phyloP scores from a whole-genome alignment of 768 basidiomycete genomes.

The Leccinum arenicola region DNA sequence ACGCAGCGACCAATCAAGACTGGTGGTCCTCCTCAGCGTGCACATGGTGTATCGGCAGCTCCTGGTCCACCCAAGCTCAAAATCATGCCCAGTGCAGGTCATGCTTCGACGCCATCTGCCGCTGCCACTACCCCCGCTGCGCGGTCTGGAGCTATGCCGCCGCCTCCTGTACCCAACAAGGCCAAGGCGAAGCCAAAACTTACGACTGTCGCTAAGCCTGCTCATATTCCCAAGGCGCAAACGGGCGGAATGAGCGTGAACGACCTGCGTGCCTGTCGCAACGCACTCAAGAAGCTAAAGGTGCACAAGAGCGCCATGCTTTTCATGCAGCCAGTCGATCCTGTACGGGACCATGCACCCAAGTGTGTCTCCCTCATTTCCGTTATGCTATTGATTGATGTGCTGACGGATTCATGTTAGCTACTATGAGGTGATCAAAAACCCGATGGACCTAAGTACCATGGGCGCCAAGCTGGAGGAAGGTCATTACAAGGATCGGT shows the following conservation, averaged over 20 bases:
- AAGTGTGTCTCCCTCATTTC: constrained; percentile 45
- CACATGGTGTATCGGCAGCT: constrained; percentile 27
- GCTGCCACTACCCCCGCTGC: constrained; percentile 5
- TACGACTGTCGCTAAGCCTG: constrained; percentile 35
- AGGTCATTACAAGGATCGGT: constrained; percentile 82
- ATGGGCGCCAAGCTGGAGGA: constrained; percentile 83
- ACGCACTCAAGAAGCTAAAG: constrained; percentile 63
- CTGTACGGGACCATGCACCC: constrained; percentile 86
- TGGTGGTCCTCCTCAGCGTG: constrained; percentile 32
- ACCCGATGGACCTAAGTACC: constrained; percentile 93
- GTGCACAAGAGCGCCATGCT: constrained; percentile 45
- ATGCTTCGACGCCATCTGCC: constrained; percentile 18
- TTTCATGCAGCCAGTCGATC: constrained; percentile 93
- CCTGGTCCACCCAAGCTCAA: constrained; percentile 56
- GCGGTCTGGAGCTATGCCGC: constrained; percentile 22
- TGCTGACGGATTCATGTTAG: constrained; percentile 37
- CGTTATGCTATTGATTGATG: neutral
- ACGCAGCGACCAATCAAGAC: constrained; percentile 32
- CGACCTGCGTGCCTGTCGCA: constrained; percentile 74
- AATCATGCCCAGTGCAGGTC: constrained; percentile 26
- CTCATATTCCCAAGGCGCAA: constrained; percentile 66
- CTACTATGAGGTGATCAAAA: constrained; percentile 86
- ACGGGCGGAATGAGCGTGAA: constrained; percentile 71
- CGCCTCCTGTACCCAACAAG: constrained; percentile 31
- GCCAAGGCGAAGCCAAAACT: constrained; percentile 26